A percentile compares a stretch with the other conserved stretches of the same genome.
phyloP scores from a whole-genome alignment of 768 basidiomycete genomes.

The Hygrophoropsis aurantiaca region DNA sequence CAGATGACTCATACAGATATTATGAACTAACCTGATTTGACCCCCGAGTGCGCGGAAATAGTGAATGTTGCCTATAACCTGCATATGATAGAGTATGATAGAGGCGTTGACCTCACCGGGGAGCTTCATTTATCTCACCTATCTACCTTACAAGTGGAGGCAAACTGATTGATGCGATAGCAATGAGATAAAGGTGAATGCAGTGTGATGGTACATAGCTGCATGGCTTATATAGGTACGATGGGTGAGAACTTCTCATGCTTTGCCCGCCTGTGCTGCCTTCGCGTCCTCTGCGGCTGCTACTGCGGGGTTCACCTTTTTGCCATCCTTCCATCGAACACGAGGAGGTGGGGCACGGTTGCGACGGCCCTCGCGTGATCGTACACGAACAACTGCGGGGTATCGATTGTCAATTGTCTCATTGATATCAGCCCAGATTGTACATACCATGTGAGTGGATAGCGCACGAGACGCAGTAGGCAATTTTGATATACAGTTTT shows the following conservation, averaged over 20 bases:
- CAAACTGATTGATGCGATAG: not conserved
- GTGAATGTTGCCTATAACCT: no score
- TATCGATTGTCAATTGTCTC: not conserved
- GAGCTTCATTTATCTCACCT: no score
- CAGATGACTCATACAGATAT: no score
- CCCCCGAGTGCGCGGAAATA: no score
- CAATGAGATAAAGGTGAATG: conserved; percentile 4
- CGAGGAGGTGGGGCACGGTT: conserved; percentile 98
- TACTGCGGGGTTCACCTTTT: conserved; percentile 96
- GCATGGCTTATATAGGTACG: conserved; percentile 10
- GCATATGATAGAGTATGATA: no score
- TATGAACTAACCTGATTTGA: no score
- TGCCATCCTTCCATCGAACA: conserved; percentile 91
- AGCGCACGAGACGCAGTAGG: conserved; percentile 98
- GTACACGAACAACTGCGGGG: conserved; percentile 90
- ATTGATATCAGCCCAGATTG: conserved; percentile 1
- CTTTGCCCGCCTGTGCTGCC: conserved; percentile 52
- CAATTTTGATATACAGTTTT: conserved; percentile 98
- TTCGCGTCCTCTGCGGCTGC: conserved; percentile 90
- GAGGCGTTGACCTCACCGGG: no score
- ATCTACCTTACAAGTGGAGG: no score
- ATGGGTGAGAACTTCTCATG: conserved; percentile 34
- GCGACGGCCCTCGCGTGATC: conserved; percentile 91
- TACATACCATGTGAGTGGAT: conserved; percentile 95
- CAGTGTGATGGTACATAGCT: conserved; percentile 14